Evolutionary conservation across 441 rosid species (phyloP).

Genomic region (Eutrema salsugineum): DNA sequence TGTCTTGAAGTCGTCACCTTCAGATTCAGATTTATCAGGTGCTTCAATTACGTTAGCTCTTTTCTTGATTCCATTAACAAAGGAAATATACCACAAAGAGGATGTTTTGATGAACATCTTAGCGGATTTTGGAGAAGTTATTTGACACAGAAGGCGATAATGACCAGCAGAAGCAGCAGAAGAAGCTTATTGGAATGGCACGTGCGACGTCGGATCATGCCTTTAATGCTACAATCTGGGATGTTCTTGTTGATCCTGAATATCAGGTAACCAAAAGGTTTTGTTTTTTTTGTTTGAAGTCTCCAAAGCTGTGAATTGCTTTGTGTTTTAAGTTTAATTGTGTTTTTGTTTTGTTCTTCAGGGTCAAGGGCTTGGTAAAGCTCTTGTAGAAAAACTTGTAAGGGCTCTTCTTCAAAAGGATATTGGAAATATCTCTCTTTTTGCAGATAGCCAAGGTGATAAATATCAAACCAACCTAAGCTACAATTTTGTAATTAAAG

Average conservation of each 20-base stretch:
- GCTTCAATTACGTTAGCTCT: conserved; percentile 15
- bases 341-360: conserved; percentile 26
- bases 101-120: conserved; percentile 73
- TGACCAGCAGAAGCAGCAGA: conserved; percentile 24
- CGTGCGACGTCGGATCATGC: conserved; percentile 99
- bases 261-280: conserved; percentile 59
- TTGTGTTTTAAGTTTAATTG: background rate
- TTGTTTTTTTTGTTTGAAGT: background rate
- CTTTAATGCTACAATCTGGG: conserved; percentile 98
- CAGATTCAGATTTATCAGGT: conserved; percentile 46
- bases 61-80: background rate
- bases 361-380: conserved; percentile 97
- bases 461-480: conserved; percentile 16
- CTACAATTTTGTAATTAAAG: background rate
- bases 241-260: conserved; percentile 94
- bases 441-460: conserved; percentile 91
- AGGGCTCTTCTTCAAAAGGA: conserved; percentile 88
- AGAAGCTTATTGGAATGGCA: conserved; percentile 92
- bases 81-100: conserved; percentile 11
- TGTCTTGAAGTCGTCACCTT: conserved; percentile 49
- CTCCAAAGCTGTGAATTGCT: background rate
- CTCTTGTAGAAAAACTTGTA: conserved; percentile 79
- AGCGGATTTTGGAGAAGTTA: conserved; percentile 91
- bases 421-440: conserved; percentile 89
- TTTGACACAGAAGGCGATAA: conserved; percentile 86